Percentiles rank a stretch among this genome's conserved stretches.
These are phyloP conservation scores for Oryza officinalis DNA, from an alignment of 176 grass and related monocot genomes.

Conservation along the genomic window DNA sequence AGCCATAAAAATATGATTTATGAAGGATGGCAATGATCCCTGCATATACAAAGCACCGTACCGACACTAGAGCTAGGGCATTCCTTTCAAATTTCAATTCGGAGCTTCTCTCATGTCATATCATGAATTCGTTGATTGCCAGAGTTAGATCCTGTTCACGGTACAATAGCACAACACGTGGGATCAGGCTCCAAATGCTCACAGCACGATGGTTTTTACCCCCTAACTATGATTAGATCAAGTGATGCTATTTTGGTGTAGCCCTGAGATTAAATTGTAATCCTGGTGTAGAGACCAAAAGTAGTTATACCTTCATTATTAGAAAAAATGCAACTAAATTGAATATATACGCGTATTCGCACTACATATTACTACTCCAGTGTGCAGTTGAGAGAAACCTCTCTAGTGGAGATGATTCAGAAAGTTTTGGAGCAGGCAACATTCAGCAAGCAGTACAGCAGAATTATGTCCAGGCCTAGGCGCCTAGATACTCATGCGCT, in stretches of 20 bases:
- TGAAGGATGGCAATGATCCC: background rate
- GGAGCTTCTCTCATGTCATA: too few species aligned
- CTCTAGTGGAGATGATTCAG: background rate
- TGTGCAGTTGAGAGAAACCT: background rate
- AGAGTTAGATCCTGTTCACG: too few species aligned
- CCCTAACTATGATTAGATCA: too few species aligned
- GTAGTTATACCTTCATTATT: too few species aligned
- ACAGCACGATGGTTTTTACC: too few species aligned
- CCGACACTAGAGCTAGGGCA: background rate
- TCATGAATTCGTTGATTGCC: too few species aligned
- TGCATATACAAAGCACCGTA: background rate
- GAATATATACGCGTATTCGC: too few species aligned
- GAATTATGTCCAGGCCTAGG: background rate
- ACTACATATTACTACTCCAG: too few species aligned
- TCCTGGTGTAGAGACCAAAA: too few species aligned
- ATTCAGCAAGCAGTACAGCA: background rate
- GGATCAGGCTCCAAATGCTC: too few species aligned
- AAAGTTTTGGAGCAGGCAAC: background rate
- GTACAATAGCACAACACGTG: too few species aligned
- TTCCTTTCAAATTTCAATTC: background rate
- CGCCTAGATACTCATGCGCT: background rate
- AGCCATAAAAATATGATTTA: background rate
- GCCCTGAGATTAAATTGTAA: background rate
- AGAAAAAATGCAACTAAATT: too few species aligned
- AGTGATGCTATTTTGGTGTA: background rate